Percentiles rank a stretch among this genome's conserved stretches.
Evolutionary conservation across 1,284 basidiomycete species (phyloP).

Genomic region (Sphaerobolus stellatus): DNA sequence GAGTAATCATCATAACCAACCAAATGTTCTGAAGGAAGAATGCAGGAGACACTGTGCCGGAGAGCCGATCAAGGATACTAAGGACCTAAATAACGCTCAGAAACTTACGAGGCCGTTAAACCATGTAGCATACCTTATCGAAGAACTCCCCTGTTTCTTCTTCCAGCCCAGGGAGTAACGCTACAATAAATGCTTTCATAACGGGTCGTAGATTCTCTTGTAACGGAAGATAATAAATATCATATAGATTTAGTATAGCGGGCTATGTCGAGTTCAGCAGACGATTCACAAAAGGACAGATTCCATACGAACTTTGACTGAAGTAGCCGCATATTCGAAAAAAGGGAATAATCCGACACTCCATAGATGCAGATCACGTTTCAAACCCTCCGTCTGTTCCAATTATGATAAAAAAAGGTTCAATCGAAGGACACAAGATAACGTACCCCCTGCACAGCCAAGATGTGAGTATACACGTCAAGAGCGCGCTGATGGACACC

Average conservation of each 20-base stretch:
- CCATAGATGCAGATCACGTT: slow-evolving; percentile 90
- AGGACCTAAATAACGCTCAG: slow-evolving; percentile 58
- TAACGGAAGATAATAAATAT: slow-evolving; percentile 88
- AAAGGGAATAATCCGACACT: slow-evolving; percentile 96
- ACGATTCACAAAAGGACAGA: no score
- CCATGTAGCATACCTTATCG: slow-evolving; percentile 65
- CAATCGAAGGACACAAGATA: slow-evolving; percentile 10
- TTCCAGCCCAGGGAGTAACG: slow-evolving; percentile 90
- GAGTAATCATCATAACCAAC: slow-evolving; percentile 90
- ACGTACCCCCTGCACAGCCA: slow-evolving; percentile 85
- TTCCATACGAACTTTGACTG: slow-evolving; percentile 71
- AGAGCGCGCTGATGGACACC: slow-evolving; percentile 96
- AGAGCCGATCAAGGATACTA: slow-evolving; percentile 76
- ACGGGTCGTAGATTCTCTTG: slow-evolving; percentile 81
- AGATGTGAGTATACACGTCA: slow-evolving; percentile 92
- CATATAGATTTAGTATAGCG: slow-evolving; percentile 82
- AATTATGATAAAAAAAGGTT: slow-evolving; percentile 11
- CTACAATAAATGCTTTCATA: slow-evolving; percentile 92
- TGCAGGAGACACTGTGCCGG: slow-evolving; percentile 75
- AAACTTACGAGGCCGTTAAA: not conserved
- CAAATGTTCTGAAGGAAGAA: slow-evolving; percentile 97
- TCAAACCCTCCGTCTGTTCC: slow-evolving; percentile 79
- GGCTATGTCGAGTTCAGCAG: slow-evolving; percentile 49
- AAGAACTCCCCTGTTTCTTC: slow-evolving; percentile 97
- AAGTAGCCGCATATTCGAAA: slow-evolving; percentile 97